Evolutionary conservation across 345 rosid genomes (phyloP).

Genomic region (Eucalyptus curtisii): DNA sequence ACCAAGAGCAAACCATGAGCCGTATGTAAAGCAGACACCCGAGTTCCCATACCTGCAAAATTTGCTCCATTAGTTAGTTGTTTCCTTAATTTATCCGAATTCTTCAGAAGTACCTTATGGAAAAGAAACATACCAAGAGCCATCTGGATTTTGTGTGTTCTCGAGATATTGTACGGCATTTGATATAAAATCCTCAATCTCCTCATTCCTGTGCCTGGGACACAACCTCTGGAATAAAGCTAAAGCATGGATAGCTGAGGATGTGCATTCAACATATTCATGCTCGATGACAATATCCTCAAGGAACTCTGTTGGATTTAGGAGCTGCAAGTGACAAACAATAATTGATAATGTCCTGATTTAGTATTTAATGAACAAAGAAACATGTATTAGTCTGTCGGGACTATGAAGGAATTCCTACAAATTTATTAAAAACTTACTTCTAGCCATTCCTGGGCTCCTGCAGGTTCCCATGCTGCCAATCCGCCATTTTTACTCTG

Average conservation of each 20-base stretch:
- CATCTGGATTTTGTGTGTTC: slow-evolving; percentile 28
- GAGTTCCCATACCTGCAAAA: slow-evolving; percentile 34
- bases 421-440: slow-evolving; percentile 9
- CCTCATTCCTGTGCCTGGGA: slow-evolving; percentile 30
- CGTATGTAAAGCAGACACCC: slow-evolving; percentile 48
- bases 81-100: not conserved
- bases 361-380: not conserved
- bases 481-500: slow-evolving; percentile 54
- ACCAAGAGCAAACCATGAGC: slow-evolving; percentile 29
- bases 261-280: slow-evolving; percentile 40
- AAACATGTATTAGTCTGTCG: not conserved
- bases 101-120: not conserved
- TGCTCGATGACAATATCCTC: slow-evolving; percentile 33
- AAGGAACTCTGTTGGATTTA: slow-evolving; percentile 46
- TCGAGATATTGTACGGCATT: slow-evolving; percentile 20
- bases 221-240: slow-evolving; percentile 23
- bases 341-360: not conserved
- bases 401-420: slow-evolving; percentile 1
- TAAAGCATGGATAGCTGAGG: slow-evolving; percentile 26
- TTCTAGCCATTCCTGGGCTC: slow-evolving; percentile 40
- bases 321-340: slow-evolving; percentile 16
- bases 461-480: slow-evolving; percentile 54
- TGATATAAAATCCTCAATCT: slow-evolving; percentile 26
- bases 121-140: slow-evolving; percentile 27
- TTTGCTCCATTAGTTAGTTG: not conserved